Evolutionary conservation across 2,329 filamentous ascomycete species (phyloP).

Genomic region (Paecilomyces variotii): DNA sequence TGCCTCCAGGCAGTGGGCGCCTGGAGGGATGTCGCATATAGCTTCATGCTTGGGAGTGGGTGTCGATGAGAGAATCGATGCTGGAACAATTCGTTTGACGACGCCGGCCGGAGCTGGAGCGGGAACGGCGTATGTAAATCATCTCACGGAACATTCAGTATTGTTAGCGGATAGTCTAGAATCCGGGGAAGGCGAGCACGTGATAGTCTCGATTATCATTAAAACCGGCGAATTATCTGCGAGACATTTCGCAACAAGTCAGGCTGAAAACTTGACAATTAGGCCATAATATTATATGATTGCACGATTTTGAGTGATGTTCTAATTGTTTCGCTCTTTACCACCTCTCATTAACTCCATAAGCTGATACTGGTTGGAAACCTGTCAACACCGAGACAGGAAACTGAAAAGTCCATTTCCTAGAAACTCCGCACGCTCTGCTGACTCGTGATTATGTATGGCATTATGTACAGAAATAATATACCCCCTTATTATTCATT

Average conservation of each 20-base stretch:
- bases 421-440: neutral
- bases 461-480: neutral
- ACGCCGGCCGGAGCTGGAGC: neutral
- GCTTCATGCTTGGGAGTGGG: neutral
- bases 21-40: neutral
- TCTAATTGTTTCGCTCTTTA: neutral
- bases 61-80: neutral
- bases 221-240: neutral
- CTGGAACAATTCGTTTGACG: neutral
- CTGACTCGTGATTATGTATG: neutral
- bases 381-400: neutral
- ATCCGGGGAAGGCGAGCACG: neutral
- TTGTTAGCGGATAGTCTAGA: neutral
- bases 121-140: neutral
- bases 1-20: neutral
- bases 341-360: neutral
- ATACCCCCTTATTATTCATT: neutral
- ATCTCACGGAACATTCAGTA: no score
- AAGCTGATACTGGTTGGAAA: neutral
- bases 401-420: neutral
- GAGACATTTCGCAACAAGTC: neutral
- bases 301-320: no score
- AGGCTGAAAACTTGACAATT: neutral
- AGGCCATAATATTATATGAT: no score
- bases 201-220: neutral